Base-by-base conservation (phyloP, 768 basidiomycete genomes). In the Termitomyces sp. region DNA sequence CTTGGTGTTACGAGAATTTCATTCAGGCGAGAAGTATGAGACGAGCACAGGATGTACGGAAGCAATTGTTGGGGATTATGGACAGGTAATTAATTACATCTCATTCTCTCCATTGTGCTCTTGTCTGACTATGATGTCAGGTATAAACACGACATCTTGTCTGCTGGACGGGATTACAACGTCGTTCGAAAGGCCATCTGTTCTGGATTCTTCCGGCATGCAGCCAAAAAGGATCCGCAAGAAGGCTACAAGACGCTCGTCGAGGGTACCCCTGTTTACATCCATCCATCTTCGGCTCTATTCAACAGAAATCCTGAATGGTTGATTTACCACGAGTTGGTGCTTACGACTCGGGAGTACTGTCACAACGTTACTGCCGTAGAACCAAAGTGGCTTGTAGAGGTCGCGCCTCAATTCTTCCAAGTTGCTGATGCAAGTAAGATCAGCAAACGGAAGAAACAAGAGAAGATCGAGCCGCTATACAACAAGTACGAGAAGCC, bases 1-100 rank as follows among this genome's bases (percentile, higher is more conserved):
- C 96, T 5, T 99, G 97, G 97, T 98, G 97, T 70, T 96, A 94
- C 64, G 95, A 98, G 75, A 98, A 98, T 72, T 99, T 95, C 68
- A 97, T 98, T 50, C 97, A 98, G 71, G 96, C 94, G 12, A 82
- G 97, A 69, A 97, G 93, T 64, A 95, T 99, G 94, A 82, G 93
- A 57, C 82, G 95, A 6, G 97, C 96, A 5, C 95, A 98, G 72
- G 97, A 99, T 79, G 94, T 99, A 10, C 79, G 97, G 58, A 99
- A 99, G 70, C 97, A 99, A 74, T 74, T 99, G 54, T 79, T 98
- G 42, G 97, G 97, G 60, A 98, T 99, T 71, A 98, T 99, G 97
- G 97, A 99, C 71, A 82, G 97, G 85, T 93, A 78, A 62, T 84
- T 76, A 78, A 62, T 84, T 76, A 34, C 22, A 47, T 22, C 22